Conservation (phyloP, 306 rosid genomes). For the Malus sieversii region DNA sequence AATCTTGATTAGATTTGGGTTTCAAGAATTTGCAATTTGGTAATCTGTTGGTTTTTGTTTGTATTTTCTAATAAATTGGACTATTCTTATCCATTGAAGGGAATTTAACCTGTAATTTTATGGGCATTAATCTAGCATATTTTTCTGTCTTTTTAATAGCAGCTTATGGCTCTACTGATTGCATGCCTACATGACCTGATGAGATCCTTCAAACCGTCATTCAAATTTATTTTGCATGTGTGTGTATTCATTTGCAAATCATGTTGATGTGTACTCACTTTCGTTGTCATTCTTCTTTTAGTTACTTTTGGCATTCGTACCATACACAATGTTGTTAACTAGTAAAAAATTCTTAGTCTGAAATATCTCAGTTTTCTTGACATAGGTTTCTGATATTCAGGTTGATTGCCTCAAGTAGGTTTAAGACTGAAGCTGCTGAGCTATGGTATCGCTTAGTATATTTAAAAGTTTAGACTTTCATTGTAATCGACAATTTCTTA, state of each 20-base stretch:
- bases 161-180: neutral
- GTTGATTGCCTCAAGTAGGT: neutral
- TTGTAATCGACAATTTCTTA: constrained; percentile 12
- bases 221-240: neutral
- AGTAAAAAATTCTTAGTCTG: neutral
- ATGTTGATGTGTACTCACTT: neutral
- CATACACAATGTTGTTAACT: neutral
- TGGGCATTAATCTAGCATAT: neutral
- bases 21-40: neutral
- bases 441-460: constrained; percentile 1
- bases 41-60: neutral
- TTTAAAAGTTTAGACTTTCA: constrained; percentile 13
- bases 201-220: neutral
- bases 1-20: neutral
- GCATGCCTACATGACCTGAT: neutral
- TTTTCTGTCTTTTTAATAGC: neutral
- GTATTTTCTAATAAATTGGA: neutral
- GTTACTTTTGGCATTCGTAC: neutral
- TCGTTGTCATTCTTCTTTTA: neutral
- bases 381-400: constrained; percentile 1
- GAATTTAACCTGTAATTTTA: neutral
- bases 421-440: neutral
- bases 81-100: neutral
- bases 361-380: neutral
- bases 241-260: neutral